These are phyloP conservation scores for Colletotrichum gigasporum DNA, from an alignment of 2,329 filamentous ascomycete genomes.

Conservation along the genomic window DNA sequence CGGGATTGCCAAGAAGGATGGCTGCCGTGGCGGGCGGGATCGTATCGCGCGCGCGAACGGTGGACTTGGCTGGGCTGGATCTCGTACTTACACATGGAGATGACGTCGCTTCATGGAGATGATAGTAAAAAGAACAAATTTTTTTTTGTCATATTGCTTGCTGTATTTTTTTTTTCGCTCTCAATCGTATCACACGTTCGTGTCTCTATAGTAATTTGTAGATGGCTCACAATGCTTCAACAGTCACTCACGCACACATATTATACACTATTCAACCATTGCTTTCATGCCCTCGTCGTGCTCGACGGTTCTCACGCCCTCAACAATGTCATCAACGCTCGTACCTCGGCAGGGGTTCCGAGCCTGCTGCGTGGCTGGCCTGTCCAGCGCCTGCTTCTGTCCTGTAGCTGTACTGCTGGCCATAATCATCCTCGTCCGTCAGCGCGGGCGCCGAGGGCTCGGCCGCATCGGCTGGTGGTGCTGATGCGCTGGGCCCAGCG, in stretches of 20 bases:
- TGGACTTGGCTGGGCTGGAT: too few relatives aligned
- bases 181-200: slow-evolving; percentile 21
- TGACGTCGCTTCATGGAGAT: too few relatives aligned
- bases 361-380: slow-evolving; percentile 15
- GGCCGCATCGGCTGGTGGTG: slow-evolving; percentile 37
- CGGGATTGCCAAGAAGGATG: slow-evolving; percentile 22
- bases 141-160: slow-evolving; percentile 11
- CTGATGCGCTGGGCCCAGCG: slow-evolving; percentile 41
- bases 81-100: too few relatives aligned
- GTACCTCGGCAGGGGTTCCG: slow-evolving; percentile 46
- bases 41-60: too few relatives aligned
- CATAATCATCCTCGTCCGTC: slow-evolving; percentile 63
- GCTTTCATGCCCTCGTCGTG: slow-evolving; percentile 9
- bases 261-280: slow-evolving; percentile 29
- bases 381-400: slow-evolving; percentile 18
- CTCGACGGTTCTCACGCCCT: not conserved
- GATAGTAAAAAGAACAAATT: too few relatives aligned
- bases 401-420: slow-evolving; percentile 40
- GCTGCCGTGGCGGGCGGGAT: not conserved
- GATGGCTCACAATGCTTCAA: slow-evolving; percentile 28
- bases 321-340: slow-evolving; percentile 41
- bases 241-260: slow-evolving; percentile 15
- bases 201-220: slow-evolving; percentile 28
- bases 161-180: slow-evolving; percentile 28
- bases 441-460: slow-evolving; percentile 68